phyloP scores from a whole-genome alignment of 495 filamentous ascomycete genomes.

The Penicillium roqueforti region DNA sequence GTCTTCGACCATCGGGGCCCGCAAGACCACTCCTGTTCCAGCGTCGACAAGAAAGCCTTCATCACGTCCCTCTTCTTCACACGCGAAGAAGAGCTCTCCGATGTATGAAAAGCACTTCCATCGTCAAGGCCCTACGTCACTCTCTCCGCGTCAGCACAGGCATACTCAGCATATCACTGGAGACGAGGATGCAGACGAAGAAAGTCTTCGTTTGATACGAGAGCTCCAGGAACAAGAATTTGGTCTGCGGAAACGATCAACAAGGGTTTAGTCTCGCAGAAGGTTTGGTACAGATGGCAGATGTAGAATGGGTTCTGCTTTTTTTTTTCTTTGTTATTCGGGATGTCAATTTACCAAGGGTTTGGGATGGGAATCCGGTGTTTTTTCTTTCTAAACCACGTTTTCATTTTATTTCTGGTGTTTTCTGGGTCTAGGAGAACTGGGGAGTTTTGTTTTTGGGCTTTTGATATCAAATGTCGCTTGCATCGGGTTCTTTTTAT shows the following conservation, averaged over 20 bases:
- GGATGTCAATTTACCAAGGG: constrained; percentile 7
- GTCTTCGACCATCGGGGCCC: constrained; percentile 15
- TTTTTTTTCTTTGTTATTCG: background rate
- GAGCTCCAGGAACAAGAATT: constrained; percentile 57
- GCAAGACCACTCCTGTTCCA: constrained; percentile 32
- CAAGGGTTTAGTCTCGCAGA: background rate
- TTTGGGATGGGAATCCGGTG: constrained; percentile 4
- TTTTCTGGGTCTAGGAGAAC: constrained; percentile 5
- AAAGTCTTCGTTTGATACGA: constrained; percentile 53
- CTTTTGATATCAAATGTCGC: constrained; percentile 10
- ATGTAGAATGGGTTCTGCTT: background rate
- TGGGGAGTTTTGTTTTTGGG: background rate
- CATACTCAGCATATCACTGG: constrained; percentile 23
- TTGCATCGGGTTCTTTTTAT: constrained; percentile 4
- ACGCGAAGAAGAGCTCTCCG: constrained; percentile 44
- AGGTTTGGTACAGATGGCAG: background rate
- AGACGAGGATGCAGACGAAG: constrained; percentile 44
- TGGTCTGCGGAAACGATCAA: constrained; percentile 48
- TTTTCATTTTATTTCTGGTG: constrained; percentile 2
- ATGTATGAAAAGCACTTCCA: constrained; percentile 34
- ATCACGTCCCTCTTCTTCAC: constrained; percentile 43
- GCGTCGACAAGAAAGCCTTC: constrained; percentile 35
- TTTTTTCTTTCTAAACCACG: background rate
- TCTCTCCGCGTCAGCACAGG: constrained; percentile 36
- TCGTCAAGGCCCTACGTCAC: constrained; percentile 24